Percentiles rank a stretch among this genome's conserved stretches.
Conservation (phyloP, 2,329 filamentous ascomycete genomes). For the Davidsoniella australis region DNA sequence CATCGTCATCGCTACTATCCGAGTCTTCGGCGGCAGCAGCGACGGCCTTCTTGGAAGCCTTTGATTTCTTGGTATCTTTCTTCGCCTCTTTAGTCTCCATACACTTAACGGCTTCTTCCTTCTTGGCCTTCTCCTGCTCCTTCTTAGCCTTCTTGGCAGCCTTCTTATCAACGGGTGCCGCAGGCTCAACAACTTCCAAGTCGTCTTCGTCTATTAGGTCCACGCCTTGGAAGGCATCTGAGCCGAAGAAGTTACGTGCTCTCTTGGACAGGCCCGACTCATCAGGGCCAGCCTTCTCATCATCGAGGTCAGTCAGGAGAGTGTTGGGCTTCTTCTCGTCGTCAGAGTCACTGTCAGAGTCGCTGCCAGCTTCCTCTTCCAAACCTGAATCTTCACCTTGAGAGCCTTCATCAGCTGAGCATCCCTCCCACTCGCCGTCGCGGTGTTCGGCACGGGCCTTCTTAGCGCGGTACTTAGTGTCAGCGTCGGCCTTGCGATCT, state of each 20-base stretch:
- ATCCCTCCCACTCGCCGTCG: slow-evolving; percentile 83
- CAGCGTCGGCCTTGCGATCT: slow-evolving; percentile 58
- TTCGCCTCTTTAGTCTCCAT: slow-evolving; percentile 15
- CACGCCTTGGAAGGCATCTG: slow-evolving; percentile 83
- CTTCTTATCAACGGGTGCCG: slow-evolving; percentile 16
- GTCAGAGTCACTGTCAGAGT: slow-evolving; percentile 16
- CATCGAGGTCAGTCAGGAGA: slow-evolving; percentile 24
- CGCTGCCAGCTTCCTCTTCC: slow-evolving; percentile 33
- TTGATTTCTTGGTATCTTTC: slow-evolving; percentile 7
- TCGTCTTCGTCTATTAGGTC: slow-evolving; percentile 27
- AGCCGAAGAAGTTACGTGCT: slow-evolving; percentile 78
- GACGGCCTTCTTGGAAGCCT: neutral
- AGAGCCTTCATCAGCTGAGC: slow-evolving; percentile 52
- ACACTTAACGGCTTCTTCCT: neutral
- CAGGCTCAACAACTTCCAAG: slow-evolving; percentile 19
- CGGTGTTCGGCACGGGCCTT: slow-evolving; percentile 65
- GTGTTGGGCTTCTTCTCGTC: slow-evolving; percentile 19
- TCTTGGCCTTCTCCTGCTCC: slow-evolving; percentile 17
- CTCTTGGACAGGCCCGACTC: slow-evolving; percentile 50
- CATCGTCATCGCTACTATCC: slow-evolving; percentile 19
- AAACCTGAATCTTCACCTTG: slow-evolving; percentile 34
- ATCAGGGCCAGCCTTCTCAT: slow-evolving; percentile 21
- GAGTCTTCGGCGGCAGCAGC: slow-evolving; percentile 13
- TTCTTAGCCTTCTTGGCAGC: slow-evolving; percentile 19
- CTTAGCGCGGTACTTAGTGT: slow-evolving; percentile 83